Percentiles rank a stretch among this genome's conserved stretches.
phyloP scores from a whole-genome alignment of 2,329 filamentous ascomycete genomes.

The Cladosporium austrohemisphaericum region DNA sequence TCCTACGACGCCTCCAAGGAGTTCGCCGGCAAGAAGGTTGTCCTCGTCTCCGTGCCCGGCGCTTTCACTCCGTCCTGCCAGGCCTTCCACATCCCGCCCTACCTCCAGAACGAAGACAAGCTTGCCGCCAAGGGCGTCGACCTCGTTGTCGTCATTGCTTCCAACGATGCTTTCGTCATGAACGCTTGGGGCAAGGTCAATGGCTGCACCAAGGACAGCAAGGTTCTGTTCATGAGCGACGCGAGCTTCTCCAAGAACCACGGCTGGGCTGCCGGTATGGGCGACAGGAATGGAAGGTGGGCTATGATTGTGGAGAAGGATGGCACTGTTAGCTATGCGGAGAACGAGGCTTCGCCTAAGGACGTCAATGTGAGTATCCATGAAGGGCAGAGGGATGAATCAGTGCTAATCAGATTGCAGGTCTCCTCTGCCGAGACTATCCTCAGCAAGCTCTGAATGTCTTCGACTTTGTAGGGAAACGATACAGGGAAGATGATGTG shows the following conservation, averaged over 20 bases:
- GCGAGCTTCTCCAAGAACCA: constrained; percentile 72
- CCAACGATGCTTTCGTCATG: constrained; percentile 85
- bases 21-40: constrained; percentile 67
- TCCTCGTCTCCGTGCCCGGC: constrained; percentile 66
- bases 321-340: constrained; percentile 78
- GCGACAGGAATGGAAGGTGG: constrained; percentile 72
- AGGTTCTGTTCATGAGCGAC: constrained; percentile 76
- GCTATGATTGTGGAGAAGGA: constrained; percentile 74
- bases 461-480: background rate
- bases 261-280: constrained; percentile 66
- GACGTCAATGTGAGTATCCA: constrained; percentile 43
- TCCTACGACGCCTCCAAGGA: constrained; percentile 77
- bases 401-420: constrained; percentile 24
- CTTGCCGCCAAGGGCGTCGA: constrained; percentile 80
- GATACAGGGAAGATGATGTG: background rate
- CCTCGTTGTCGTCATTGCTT: constrained; percentile 73
- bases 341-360: constrained; percentile 59
- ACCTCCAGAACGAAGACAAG: constrained; percentile 66
- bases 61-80: constrained; percentile 88
- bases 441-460: constrained; percentile 44
- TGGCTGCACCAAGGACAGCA: constrained; percentile 66
- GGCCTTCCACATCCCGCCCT: constrained; percentile 74
- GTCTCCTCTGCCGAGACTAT: constrained; percentile 48
- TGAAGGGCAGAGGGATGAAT: background rate
- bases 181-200: constrained; percentile 89